Base-by-base conservation (phyloP, 208 protist genomes). In the Angomonas deanei region DNA sequence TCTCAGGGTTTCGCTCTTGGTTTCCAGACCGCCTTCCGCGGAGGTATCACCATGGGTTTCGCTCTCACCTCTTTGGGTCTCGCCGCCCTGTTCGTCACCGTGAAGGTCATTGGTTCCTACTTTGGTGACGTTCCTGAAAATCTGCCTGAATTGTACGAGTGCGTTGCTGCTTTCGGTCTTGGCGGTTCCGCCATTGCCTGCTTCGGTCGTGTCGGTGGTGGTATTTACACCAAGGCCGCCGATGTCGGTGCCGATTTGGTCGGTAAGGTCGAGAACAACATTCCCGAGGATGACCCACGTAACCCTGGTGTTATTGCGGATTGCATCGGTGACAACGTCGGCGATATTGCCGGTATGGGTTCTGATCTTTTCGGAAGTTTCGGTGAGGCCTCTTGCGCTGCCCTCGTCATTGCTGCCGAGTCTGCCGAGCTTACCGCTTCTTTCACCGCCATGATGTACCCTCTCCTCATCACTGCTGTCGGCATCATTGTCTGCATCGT, bases 251-350 rank as follows among this genome's bases (percentile, higher is more conserved):
- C 96, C 27, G 97, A 98, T 74, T 78, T 98, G 3, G 92, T 97
- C 24, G 97, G 97, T 46, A 98, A 98, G 74, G 80, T 98, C 21
- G 96, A 98, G 78, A 83, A 91, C 26, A 91, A 93, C 56, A 97
- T 98, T 64, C 96, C 97, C 19, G 97, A 98, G 68, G 97, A 98
- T 69, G 97, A 98, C 62, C 93, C 97, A 36, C 82, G 96, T 36
- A 98, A 98, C 84, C 96, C 97, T 10, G 96, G 91, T 28, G 93
- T 97, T 8, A 97, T 98, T 72, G 96, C 96, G 15, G 94, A 98
- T 71, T 97, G 94, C 73, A 97, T 98, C 47, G 95, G 96, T 28
- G 96, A 98, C 69, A 98, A 98, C 73, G 96, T 96, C 17, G 96
- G 96, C 28, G 96, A 98, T 61, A 95, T 96, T 59, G 96, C 94